phyloP scores from a whole-genome alignment of 306 rosid species.

The Clitoria ternatea region DNA sequence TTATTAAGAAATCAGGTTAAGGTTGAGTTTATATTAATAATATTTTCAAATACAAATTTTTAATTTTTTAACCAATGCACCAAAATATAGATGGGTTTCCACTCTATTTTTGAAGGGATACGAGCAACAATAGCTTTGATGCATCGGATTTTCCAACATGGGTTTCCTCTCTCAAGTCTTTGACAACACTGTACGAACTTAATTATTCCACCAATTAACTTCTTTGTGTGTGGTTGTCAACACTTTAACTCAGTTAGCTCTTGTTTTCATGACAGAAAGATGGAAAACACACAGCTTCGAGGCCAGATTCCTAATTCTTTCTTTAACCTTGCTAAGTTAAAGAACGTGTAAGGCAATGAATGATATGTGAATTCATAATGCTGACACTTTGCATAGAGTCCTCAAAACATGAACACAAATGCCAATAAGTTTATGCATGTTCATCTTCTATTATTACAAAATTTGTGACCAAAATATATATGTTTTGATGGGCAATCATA shows the following conservation, averaged over 20 bases:
- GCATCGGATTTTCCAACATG: background rate
- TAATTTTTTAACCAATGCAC: too few relatives aligned
- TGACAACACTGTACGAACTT: background rate
- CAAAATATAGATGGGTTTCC: too few relatives aligned
- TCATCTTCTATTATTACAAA: background rate
- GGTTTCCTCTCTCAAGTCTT: background rate
- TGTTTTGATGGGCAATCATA: background rate
- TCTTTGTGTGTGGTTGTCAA: background rate
- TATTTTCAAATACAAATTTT: too few relatives aligned
- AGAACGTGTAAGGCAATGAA: background rate
- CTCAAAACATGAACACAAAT: background rate
- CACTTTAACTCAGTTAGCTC: background rate
- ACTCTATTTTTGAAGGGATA: background rate
- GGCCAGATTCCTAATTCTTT: background rate
- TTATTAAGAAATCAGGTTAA: too few relatives aligned
- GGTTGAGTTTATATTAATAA: too few relatives aligned
- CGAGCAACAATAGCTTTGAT: background rate
- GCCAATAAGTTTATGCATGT: background rate
- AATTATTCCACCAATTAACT: background rate
- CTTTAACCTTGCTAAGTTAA: background rate
- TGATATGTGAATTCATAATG: background rate
- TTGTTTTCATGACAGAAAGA: background rate
- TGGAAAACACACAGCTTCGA: background rate
- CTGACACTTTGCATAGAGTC: too few relatives aligned
- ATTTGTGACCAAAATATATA: background rate